Evolutionary conservation across 2,329 filamentous ascomycete genomes (phyloP), one percentile per base, ranked within the genome.

Genomic region (Ascochyta clinopodiicola): DNA sequence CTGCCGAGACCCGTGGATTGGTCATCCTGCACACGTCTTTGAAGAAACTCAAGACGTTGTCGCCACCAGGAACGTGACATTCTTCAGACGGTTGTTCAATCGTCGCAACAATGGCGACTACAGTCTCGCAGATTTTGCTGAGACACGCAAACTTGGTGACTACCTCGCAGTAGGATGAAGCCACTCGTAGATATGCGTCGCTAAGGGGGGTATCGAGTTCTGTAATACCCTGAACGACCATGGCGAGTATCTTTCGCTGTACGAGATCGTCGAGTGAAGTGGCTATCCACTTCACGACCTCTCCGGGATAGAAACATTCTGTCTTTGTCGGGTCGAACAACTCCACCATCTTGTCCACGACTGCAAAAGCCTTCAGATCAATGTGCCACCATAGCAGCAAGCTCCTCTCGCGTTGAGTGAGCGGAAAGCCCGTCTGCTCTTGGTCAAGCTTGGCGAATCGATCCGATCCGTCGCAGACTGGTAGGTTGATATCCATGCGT

Each of bases 281-380:
- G 13, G 73, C 60, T 64, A 76, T 68, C 60, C 63, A 63, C 42
- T 66, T 73, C 35, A 76, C 49, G 9, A 76, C 62, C 22, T 73
- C 67, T 12, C 72, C 72, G 29, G 74, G 74, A 55, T 71, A 74
- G 40, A 69, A 72, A 17, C 62, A 38, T 7, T 71, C 69, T 2
- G 65, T 60, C 49, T 69, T 74, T 19, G 64, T 51, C 2, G 45
- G 38, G 37, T 76, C 73, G 32, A 74, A 75, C 5, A 61, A 34
- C 48, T 76, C 74, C 25, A 75, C 52, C 47, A 74, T 69, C 45
- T 68, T 74, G 46, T 76, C 73, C 17, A 76, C 45, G n/a, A 70
- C 65, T 21, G 68, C 67, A 17, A 68, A 63, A 4, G 68, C 69
- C 35, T 61, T 64, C 43, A 70, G 66, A 2, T 68, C 60, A 35